Conservation (phyloP, 208 protist genomes). For the Acanthamoeba triangularis region DNA sequence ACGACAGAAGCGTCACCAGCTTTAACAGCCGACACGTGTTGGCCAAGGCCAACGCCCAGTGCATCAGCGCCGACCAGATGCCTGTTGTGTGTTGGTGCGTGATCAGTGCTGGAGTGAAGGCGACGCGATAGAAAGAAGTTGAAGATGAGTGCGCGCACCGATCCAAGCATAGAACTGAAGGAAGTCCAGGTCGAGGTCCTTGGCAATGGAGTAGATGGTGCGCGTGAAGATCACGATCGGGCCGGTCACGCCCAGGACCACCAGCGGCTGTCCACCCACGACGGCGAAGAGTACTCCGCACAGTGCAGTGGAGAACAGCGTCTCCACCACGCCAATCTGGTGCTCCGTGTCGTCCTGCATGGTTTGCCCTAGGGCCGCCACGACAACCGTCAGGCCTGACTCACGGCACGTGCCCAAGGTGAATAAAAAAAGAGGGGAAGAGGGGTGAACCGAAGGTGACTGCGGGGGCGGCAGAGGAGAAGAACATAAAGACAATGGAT, state of each 20-base stretch:
- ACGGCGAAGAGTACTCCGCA: slow-evolving; percentile 79
- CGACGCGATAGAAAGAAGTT: too few relatives aligned
- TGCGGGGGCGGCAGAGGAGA: slow-evolving; percentile 74
- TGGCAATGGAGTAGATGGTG: slow-evolving; percentile 78
- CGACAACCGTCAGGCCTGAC: too few relatives aligned
- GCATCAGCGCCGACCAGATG: slow-evolving; percentile 79
- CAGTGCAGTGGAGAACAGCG: slow-evolving; percentile 73
- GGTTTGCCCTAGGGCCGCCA: neutral
- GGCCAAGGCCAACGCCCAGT: slow-evolving; percentile 75
- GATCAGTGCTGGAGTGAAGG: neutral
- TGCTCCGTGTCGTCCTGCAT: slow-evolving; percentile 43
- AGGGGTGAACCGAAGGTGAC: slow-evolving; percentile 72
- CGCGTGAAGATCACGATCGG: slow-evolving; percentile 78
- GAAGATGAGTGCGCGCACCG: neutral
- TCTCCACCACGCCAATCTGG: slow-evolving; percentile 70
- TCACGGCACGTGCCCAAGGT: neutral
- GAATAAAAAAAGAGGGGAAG: neutral
- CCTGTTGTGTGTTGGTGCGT: slow-evolving; percentile 21
- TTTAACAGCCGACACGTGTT: slow-evolving; percentile 67
- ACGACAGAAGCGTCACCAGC: slow-evolving; percentile 77
- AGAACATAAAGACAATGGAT: slow-evolving; percentile 80
- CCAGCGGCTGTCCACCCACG: slow-evolving; percentile 77
- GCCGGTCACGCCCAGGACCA: slow-evolving; percentile 83
- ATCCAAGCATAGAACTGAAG: slow-evolving; percentile 79
- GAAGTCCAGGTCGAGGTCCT: slow-evolving; percentile 74